Conservation (phyloP, 2,329 filamentous ascomycete species). For the Rugonectria rugulosa region DNA sequence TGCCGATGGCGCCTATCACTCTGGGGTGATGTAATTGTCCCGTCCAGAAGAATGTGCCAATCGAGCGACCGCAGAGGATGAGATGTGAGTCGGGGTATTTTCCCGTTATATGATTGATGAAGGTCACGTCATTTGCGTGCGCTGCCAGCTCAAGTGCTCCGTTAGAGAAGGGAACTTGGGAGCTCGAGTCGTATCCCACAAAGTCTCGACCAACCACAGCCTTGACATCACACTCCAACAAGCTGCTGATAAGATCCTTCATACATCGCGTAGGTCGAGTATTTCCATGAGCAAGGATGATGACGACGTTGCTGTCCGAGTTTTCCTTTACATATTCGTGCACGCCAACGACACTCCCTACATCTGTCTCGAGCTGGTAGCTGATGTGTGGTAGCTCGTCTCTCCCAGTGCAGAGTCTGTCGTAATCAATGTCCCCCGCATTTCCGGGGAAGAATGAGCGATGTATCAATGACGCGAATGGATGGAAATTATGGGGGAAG, state of each 20-base stretch:
- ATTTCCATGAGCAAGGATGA: constrained; percentile 13
- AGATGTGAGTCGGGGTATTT: constrained; percentile 1
- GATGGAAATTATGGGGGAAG: neutral
- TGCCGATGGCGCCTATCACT: constrained; percentile 8
- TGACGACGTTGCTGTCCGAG: neutral
- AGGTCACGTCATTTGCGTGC: constrained; percentile 3
- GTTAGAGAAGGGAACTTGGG: constrained; percentile 2
- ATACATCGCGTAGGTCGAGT: constrained; percentile 9
- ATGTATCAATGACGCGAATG: neutral
- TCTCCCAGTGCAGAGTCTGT: neutral
- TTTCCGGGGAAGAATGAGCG: constrained; percentile 12
- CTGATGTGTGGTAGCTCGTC: neutral
- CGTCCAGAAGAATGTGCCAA: constrained; percentile 13
- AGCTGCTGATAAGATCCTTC: constrained; percentile 3
- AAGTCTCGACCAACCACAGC: constrained; percentile 12
- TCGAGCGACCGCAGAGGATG: constrained; percentile 13
- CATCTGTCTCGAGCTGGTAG: neutral
- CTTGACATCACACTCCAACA: constrained; percentile 1
- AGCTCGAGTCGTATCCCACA: constrained; percentile 15
- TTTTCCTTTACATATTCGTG: constrained; percentile 5
- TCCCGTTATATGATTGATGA: neutral
- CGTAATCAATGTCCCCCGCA: constrained; percentile 3
- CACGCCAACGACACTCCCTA: constrained; percentile 6
- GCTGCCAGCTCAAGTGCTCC: constrained; percentile 12
- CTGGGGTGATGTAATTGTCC: neutral